These are phyloP conservation scores for Tuctoria greenei DNA, from an alignment of 176 grass and related monocot species.

Conservation along the genomic window DNA sequence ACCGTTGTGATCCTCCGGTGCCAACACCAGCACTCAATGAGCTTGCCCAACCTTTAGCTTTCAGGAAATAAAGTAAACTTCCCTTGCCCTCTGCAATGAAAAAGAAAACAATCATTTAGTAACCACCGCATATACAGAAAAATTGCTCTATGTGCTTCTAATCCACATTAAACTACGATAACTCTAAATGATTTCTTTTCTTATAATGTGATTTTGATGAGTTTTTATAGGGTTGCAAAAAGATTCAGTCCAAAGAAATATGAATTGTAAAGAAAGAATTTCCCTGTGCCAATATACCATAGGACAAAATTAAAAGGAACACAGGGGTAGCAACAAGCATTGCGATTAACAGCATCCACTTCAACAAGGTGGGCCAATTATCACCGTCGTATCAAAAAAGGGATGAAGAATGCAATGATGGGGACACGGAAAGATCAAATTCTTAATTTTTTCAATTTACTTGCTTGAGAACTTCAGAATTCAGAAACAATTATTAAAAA, in stretches of 20 bases:
- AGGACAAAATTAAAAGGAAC: constrained; percentile 2
- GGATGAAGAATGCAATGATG: background rate
- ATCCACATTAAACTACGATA: constrained; percentile 17
- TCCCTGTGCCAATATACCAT: constrained; percentile 3
- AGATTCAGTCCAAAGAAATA: background rate
- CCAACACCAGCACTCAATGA: constrained; percentile 83
- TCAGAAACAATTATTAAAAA: background rate
- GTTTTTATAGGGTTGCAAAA: constrained; percentile 1
- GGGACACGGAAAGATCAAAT: background rate
- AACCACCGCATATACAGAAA: background rate
- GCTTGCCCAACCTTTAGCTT: constrained; percentile 79
- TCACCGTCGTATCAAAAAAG: constrained; percentile 22
- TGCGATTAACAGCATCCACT: background rate
- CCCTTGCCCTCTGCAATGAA: constrained; percentile 87
- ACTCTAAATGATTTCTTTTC: background rate
- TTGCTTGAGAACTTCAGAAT: background rate
- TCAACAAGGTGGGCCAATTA: background rate
- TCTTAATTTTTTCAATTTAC: background rate
- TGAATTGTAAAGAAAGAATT: background rate
- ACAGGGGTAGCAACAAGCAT: background rate
- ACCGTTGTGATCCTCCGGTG: constrained; percentile 65
- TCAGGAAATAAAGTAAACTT: constrained; percentile 90
- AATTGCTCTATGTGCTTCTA: background rate
- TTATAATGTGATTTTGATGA: constrained; percentile 17
- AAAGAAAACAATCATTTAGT: constrained; percentile 25